These are phyloP conservation scores for Ustilago curta DNA, from an alignment of 1,284 basidiomycete species.

Conservation along the genomic window DNA sequence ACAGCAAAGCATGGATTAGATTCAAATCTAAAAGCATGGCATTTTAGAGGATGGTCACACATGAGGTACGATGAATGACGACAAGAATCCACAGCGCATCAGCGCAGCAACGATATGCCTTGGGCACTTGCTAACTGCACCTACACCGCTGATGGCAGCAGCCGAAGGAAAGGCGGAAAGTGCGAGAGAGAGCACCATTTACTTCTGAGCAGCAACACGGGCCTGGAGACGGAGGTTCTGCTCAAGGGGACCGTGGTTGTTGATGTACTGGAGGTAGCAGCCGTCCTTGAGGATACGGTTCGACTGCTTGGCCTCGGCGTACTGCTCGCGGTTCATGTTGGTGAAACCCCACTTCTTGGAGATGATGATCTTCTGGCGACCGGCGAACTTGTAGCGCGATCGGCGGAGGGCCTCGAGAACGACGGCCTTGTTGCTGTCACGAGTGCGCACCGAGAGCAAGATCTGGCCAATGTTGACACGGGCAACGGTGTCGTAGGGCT, in stretches of 20 bases:
- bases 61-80: slow-evolving; percentile 18
- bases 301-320: slow-evolving; percentile 86
- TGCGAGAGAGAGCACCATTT: slow-evolving; percentile 18
- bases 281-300: slow-evolving; percentile 69
- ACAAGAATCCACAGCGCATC: slow-evolving; percentile 33
- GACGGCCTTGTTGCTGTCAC: slow-evolving; percentile 86
- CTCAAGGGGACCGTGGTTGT: slow-evolving; percentile 66
- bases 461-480: slow-evolving; percentile 98
- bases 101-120: background rate
- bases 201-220: slow-evolving; percentile 67
- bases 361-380: slow-evolving; percentile 98
- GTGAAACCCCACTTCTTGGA: slow-evolving; percentile 83
- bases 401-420: slow-evolving; percentile 88
- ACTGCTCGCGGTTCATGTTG: slow-evolving; percentile 90
- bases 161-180: background rate
- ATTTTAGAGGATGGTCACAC: slow-evolving; percentile 20
- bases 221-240: slow-evolving; percentile 67
- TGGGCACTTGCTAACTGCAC: background rate
- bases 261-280: slow-evolving; percentile 69
- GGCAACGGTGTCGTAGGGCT: slow-evolving; percentile 94
- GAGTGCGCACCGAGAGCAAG: slow-evolving; percentile 93
- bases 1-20: slow-evolving; percentile 41
- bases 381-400: slow-evolving; percentile 99
- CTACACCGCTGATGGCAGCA: slow-evolving; percentile 28
- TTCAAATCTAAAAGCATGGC: slow-evolving; percentile 31